A percentile compares a stretch with the other conserved stretches of the same genome.
Conservation (phyloP, 768 basidiomycete species). For the Gloeophyllum trabeum region DNA sequence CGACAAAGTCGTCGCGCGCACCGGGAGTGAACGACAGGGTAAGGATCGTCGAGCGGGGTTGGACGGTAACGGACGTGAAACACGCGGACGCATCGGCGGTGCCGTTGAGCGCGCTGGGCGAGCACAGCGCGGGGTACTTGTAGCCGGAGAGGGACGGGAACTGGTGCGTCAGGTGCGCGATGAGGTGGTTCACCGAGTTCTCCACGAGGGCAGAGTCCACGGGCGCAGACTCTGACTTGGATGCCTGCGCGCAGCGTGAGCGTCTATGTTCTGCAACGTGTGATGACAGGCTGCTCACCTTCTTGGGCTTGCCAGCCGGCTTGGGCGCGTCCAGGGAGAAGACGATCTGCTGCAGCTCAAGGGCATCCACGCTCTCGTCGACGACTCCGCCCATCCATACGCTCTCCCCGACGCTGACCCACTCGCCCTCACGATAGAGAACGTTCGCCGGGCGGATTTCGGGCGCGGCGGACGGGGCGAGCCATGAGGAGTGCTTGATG, state of each 20-base stretch:
- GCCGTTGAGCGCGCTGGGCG: conserved; percentile 19
- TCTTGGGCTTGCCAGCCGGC: conserved; percentile 13
- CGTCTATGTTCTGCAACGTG: no score
- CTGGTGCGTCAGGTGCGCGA: conserved; percentile 31
- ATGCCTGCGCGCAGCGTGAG: no score
- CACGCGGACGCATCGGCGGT: conserved; percentile 20
- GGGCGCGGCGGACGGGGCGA: conserved; percentile 41
- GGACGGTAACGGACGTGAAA: conserved; percentile 26
- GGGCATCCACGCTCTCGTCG: conserved; percentile 15
- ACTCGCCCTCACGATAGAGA: conserved; percentile 34
- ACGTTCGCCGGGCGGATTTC: conserved; percentile 46
- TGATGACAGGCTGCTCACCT: conserved; percentile 18
- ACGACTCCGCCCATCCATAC: conserved; percentile 29
- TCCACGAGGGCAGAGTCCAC: conserved; percentile 19
- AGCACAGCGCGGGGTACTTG: conserved; percentile 42
- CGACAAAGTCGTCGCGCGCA: conserved; percentile 37
- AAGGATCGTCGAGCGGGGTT: conserved; percentile 27
- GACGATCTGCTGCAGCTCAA: conserved; percentile 71
- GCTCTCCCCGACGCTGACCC: conserved; percentile 48
- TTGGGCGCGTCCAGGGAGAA: conserved; percentile 34
- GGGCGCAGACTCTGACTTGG: conserved; percentile 4
- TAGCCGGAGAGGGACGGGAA: conserved; percentile 30
- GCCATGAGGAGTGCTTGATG: conserved; percentile 81
- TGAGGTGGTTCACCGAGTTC: conserved; percentile 36
- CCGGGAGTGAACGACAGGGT: conserved; percentile 42